Conservation (phyloP, 1,284 basidiomycete species). For the Salmacisia buchloeana region DNA sequence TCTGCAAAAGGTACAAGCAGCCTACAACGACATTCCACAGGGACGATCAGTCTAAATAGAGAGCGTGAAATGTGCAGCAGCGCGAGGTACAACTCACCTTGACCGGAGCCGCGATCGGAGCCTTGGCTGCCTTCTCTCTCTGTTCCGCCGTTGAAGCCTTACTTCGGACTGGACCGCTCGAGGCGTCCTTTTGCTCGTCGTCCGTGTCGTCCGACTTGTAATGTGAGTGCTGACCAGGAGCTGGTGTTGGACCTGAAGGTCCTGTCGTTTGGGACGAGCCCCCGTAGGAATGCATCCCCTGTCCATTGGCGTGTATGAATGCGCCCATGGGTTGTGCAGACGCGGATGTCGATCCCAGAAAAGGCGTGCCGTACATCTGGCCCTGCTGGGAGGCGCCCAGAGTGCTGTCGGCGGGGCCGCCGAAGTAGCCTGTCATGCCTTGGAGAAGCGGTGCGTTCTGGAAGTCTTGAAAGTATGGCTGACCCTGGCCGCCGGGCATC, state of each 20-base stretch:
- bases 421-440: not conserved
- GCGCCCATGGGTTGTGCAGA: too few species aligned
- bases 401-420: too few species aligned
- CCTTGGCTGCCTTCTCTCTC: not conserved
- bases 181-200: not conserved
- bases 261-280: too few species aligned
- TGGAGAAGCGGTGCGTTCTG: not conserved
- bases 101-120: not conserved
- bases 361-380: too few species aligned
- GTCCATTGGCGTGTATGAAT: too few species aligned
- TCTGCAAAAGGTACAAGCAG: constrained; percentile 5
- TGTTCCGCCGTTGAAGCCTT: not conserved
- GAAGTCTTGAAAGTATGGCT: not conserved
- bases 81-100: too few species aligned
- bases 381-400: too few species aligned
- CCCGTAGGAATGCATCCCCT: too few species aligned
- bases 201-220: not conserved
- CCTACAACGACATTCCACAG: not conserved
- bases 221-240: not conserved
- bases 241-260: not conserved
- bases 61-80: too few species aligned
- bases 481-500: too few species aligned
- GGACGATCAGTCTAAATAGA: not conserved
- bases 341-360: too few species aligned
- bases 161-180: not conserved